A percentile compares a stretch with the other conserved stretches of the same genome.
Evolutionary conservation across 2,329 filamentous ascomycete species (phyloP).

Genomic region (Venturia aucupariae): DNA sequence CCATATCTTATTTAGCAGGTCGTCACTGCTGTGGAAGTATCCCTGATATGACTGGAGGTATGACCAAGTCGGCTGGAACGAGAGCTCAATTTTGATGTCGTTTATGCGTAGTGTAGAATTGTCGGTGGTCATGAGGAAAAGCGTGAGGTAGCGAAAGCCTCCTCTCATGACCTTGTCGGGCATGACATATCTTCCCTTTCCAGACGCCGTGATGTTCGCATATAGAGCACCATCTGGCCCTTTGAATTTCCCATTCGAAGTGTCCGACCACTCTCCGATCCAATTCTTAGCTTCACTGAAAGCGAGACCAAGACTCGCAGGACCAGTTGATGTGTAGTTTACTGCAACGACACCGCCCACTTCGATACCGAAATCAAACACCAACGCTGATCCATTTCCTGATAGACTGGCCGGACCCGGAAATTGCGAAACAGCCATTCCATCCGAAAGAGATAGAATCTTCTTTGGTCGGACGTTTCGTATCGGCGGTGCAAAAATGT

Average conservation of each 20-base stretch:
- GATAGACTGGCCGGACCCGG: conserved; percentile 24
- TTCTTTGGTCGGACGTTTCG: conserved; percentile 40
- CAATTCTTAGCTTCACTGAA: conserved; percentile 35
- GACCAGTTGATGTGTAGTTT: conserved; percentile 36
- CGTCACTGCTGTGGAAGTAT: conserved; percentile 27
- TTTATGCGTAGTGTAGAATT: conserved; percentile 26
- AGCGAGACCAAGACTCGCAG: conserved; percentile 27
- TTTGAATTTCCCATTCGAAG: conserved; percentile 32
- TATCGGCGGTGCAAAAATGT: conserved; percentile 47
- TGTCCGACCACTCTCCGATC: conserved; percentile 35
- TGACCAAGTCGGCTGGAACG: conserved; percentile 42
- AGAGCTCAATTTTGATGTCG: conserved; percentile 35
- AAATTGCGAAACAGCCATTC: conserved; percentile 25
- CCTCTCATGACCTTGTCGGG: conserved; percentile 38
- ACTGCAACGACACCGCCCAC: conserved; percentile 48
- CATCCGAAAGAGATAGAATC: conserved; percentile 31
- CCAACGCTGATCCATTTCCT: conserved; percentile 43
- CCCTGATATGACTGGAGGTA: conserved; percentile 32
- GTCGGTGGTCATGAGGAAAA: conserved; percentile 30
- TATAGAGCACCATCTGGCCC: conserved; percentile 38
- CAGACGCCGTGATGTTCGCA: conserved; percentile 29
- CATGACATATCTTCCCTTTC: conserved; percentile 34
- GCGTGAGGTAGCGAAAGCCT: conserved; percentile 45
- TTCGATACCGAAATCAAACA: conserved; percentile 51
- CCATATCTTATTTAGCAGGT: conserved; percentile 36